Conservation (phyloP, 306 rosid genomes). For the Cucumis melo region DNA sequence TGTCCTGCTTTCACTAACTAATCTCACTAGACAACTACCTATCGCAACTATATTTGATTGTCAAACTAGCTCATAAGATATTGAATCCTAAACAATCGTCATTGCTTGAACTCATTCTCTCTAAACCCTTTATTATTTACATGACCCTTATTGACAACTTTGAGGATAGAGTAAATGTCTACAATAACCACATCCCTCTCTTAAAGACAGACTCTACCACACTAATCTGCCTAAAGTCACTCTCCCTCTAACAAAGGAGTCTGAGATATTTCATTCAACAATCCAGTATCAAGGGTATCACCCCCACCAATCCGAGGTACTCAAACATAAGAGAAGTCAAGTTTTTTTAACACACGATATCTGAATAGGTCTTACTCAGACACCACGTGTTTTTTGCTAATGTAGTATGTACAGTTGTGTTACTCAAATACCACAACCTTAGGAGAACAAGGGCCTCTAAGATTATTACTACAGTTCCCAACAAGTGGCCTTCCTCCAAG, state of each 20-base stretch:
- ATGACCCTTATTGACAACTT: neutral
- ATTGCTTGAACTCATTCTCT: neutral
- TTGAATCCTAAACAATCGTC: neutral
- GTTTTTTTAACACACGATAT: neutral
- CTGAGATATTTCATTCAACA: neutral
- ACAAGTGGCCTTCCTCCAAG: neutral
- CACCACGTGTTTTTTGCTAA: neutral
- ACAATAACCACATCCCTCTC: neutral
- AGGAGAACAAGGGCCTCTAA: neutral
- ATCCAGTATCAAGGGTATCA: neutral
- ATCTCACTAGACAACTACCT: neutral
- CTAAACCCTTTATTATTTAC: neutral
- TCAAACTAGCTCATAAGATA: neutral
- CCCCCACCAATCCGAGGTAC: neutral
- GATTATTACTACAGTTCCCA: neutral
- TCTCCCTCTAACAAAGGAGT: neutral
- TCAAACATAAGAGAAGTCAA: neutral
- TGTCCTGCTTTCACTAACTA: too few relatives aligned
- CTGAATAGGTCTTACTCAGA: neutral
- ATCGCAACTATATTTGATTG: neutral
- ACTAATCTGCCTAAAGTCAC: neutral
- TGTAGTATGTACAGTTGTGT: neutral
- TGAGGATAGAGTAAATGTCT: neutral
- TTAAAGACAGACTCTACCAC: neutral
- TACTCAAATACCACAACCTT: neutral